Conservation (phyloP, 192 early-diverging fungal species). For the Chytriomyces sp. region DNA sequence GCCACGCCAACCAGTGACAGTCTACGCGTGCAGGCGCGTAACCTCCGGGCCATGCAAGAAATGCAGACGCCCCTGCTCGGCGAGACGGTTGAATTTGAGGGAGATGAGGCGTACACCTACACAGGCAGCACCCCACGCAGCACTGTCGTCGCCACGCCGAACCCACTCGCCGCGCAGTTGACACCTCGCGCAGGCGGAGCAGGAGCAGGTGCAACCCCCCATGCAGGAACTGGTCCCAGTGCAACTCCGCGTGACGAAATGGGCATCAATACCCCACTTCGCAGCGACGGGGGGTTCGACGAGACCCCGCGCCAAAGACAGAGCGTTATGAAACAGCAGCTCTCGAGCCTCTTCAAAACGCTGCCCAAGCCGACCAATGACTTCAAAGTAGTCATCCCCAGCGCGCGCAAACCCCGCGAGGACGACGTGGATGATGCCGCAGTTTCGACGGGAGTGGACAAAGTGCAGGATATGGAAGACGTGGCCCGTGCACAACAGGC, state of each 20-base stretch:
- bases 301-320: conserved; percentile 72
- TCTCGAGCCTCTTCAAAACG: conserved; percentile 66
- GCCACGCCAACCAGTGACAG: conserved; percentile 60
- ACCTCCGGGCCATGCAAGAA: conserved; percentile 72
- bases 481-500: conserved; percentile 57
- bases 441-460: conserved; percentile 43
- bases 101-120: conserved; percentile 32
- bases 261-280: conserved; percentile 67
- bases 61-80: conserved; percentile 87
- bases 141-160: conserved; percentile 71
- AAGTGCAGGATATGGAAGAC: conserved; percentile 75
- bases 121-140: conserved; percentile 61
- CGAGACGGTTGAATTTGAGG: conserved; percentile 57
- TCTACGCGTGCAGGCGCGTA: conserved; percentile 79
- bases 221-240: conserved; percentile 13
- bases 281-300: conserved; percentile 53
- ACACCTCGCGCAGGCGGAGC: conserved; percentile 40
- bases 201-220: conserved; percentile 23
- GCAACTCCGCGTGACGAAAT: conserved; percentile 47
- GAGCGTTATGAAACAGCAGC: conserved; percentile 65
- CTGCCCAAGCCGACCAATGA: conserved; percentile 91
- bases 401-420: conserved; percentile 36
- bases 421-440: conserved; percentile 38
- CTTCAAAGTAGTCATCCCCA: conserved; percentile 88
- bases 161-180: conserved; percentile 63